Percentiles rank a stretch among this genome's conserved stretches.
phyloP scores from a whole-genome alignment of 2,329 filamentous ascomycete genomes.

The Aspergillus fijiensis region DNA sequence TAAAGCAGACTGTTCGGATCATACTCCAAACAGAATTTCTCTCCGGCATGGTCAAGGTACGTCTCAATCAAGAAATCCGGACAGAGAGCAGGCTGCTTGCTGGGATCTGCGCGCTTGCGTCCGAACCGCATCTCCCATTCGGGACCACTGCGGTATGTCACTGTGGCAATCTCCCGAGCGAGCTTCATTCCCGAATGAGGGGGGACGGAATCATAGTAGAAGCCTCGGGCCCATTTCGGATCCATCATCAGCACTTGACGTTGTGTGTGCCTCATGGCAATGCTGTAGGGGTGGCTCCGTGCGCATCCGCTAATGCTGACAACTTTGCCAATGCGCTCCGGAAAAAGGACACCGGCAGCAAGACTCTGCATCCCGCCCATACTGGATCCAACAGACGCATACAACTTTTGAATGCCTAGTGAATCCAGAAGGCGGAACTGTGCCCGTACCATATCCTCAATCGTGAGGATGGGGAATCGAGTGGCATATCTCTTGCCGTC shows the following conservation, averaged over 20 bases:
- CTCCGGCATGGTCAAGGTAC: slow-evolving; percentile 94
- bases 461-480: slow-evolving; percentile 89
- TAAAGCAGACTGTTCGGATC: slow-evolving; percentile 95
- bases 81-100: slow-evolving; percentile 86
- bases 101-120: slow-evolving; percentile 77
- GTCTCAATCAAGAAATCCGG: slow-evolving; percentile 98
- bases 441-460: slow-evolving; percentile 96
- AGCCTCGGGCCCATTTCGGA: slow-evolving; percentile 91
- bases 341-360: slow-evolving; percentile 80
- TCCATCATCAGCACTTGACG: slow-evolving; percentile 99
- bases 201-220: slow-evolving; percentile 85
- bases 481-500: slow-evolving; percentile 90
- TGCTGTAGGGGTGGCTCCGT: slow-evolving; percentile 92
- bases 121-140: slow-evolving; percentile 98
- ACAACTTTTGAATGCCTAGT: slow-evolving; percentile 73
- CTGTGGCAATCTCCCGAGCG: slow-evolving; percentile 92
- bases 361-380: slow-evolving; percentile 99
- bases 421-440: slow-evolving; percentile 86
- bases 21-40: slow-evolving; percentile 97
- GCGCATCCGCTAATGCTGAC: slow-evolving; percentile 92
- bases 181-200: slow-evolving; percentile 98
- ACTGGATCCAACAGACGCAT: slow-evolving; percentile 90
- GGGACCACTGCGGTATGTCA: slow-evolving; percentile 92
- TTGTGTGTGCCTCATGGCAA: slow-evolving; percentile 97
- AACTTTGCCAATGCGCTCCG: slow-evolving; percentile 75